Evolutionary conservation across 1,284 basidiomycete genomes (phyloP), one percentile per base, ranked within the genome.

Genomic region (Tilletia indica): DNA sequence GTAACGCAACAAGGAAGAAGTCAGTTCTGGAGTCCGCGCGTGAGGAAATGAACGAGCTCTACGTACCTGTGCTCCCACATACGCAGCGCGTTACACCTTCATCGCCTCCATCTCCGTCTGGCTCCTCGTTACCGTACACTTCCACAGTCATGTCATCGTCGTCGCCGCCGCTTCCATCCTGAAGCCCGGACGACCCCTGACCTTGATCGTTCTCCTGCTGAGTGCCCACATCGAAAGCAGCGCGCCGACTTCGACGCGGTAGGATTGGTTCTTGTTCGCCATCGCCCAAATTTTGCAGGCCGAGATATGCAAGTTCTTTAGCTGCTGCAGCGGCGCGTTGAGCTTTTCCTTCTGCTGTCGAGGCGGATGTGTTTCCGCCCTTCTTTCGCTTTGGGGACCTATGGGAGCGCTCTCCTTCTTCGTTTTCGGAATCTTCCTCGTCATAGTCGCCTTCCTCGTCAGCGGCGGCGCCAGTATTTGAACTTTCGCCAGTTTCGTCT

Each of bases 51-150:
- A 0, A 45, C 42, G 42, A 14, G 12, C 36, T 25, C 12, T n/a
- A 87, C 91, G 82, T 83, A 95, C 93, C 92, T 78, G 90, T 89
- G 84, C 90, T 91, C 72, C 92, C 92, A 87, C 96, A 99, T 56
- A 97, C 90, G 86, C 96, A 99, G 75, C 96, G 90, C 79, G 95
- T 98, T 73, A 96, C 89, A 45, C 92, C 91, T 74, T 90, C 89
- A 77, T 93, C 91, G 25, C 85, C 87, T 25, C 85, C 86, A 75
- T 93, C 93, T 70, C 85, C 86, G 74, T 93, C 93, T 69, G 21
- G 70, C 14, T 74, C 71, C 21, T 56, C 77, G 42, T 73, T 74
- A 3, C 66, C 89, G 21, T 86, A 82, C 70, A 68, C 75, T 49
- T 69, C 78, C 12, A 72, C 76, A 25, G 36, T 67, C 67, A 0